Evolutionary conservation across 2,329 filamentous ascomycete species (phyloP), one percentile per base, ranked within the genome.

Genomic region (Meredithiella fracta): DNA sequence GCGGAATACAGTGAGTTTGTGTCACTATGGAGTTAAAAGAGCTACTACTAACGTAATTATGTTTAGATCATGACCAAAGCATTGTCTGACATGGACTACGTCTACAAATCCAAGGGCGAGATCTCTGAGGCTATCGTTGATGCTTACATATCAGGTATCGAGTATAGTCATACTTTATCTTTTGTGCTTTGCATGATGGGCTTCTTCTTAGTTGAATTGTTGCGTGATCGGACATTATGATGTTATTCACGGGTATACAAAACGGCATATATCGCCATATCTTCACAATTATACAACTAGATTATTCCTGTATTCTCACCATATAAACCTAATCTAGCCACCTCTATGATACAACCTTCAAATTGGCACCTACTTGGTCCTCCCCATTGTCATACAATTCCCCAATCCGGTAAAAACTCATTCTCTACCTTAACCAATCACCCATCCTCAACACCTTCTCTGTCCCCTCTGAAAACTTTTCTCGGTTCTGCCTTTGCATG

Each of bases 121-220:
- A 51, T 68, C 1, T 59, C 64, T 3, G 51, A 63, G 17, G 67
- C 64, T 2, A 60, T 69, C 5, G 62, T 66, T 1, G 61, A 59
- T 14, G 63, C 67, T 2, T 69, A 69, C 55, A 64, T 69, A 1
- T 62, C 66, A 26, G 67, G 67, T 0, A 40, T 69, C 25, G 65
- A 65, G 59, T 68, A 63, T 59, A 67, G 64, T 44, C 67, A 69
- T 42, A 60, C 63, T 0, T 60, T 68, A 5, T 68, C 67, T 7
- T 62, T 69, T 6, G 25, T 62, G 1, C 64, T 62, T 26, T 64
- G 66, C 0, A 47, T 60, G 20, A 22, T 61, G 17, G 67, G 62
- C 1, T 62, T 67, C 29, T 38, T 61, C 3, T 53, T 63, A 5
- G 61, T 64, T 7, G 34, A 64, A 1, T 59, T 67, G 11, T 58